Percentiles rank a stretch among this genome's conserved stretches.
These are phyloP conservation scores for Balamuthia mandrillaris DNA, from an alignment of 208 protist genomes.

Conservation along the genomic window DNA sequence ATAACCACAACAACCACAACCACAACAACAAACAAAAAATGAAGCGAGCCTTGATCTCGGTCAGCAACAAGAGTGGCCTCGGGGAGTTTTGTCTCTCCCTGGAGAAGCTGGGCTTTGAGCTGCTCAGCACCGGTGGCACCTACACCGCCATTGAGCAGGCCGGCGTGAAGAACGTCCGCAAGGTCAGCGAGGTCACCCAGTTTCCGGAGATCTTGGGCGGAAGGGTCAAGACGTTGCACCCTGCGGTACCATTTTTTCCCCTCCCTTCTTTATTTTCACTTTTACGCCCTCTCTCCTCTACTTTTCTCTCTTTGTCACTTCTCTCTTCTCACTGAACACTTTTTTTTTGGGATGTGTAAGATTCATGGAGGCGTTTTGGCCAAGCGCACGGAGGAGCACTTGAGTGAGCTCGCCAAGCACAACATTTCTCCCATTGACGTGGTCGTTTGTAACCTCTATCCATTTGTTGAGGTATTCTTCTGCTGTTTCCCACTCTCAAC, in stretches of 20 bases:
- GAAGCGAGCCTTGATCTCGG: slow-evolving; percentile 61
- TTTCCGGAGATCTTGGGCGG: slow-evolving; percentile 71
- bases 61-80: slow-evolving; percentile 59
- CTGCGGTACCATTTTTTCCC: slow-evolving; percentile 46
- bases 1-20: too few relatives aligned
- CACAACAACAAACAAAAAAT: neutral
- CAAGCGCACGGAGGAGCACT: slow-evolving; percentile 29
- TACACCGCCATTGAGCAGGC: slow-evolving; percentile 41
- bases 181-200: slow-evolving; percentile 47
- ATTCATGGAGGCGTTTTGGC: slow-evolving; percentile 56
- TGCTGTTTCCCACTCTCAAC: too few relatives aligned
- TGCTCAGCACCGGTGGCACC: slow-evolving; percentile 67
- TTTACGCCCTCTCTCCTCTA: neutral
- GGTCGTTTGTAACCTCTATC: slow-evolving; percentile 73
- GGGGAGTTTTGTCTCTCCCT: slow-evolving; percentile 48
- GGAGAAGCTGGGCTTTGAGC: neutral
- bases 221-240: slow-evolving; percentile 73
- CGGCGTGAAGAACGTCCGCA: slow-evolving; percentile 47
- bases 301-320: neutral
- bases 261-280: neutral
- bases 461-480: slow-evolving; percentile 63
- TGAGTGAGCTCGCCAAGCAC: slow-evolving; percentile 48
- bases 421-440: slow-evolving; percentile 62
- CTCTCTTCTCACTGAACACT: too few relatives aligned
- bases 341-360: too few relatives aligned